These are phyloP conservation scores for Parietaria judaica DNA, from an alignment of 306 rosid genomes.

Conservation along the genomic window DNA sequence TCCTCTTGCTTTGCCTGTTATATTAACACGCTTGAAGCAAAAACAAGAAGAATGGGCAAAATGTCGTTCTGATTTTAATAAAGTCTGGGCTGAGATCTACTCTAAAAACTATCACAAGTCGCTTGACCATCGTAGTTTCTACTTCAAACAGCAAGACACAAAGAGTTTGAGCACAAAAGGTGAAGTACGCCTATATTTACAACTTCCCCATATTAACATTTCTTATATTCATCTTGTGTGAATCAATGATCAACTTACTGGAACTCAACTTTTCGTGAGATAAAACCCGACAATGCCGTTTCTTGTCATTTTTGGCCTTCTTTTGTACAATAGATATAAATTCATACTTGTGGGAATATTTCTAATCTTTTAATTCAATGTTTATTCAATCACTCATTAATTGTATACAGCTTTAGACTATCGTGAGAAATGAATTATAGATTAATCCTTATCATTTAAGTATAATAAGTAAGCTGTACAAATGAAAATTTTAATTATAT, in stretches of 20 bases:
- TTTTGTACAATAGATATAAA: not conserved
- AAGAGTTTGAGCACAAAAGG: constrained; percentile 96
- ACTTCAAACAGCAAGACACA: constrained; percentile 96
- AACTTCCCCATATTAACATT: no score
- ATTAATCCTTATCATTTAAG: no score
- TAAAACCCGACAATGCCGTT: not conserved
- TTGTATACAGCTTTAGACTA: no score
- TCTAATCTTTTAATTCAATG: no score
- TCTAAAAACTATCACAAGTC: constrained; percentile 95
- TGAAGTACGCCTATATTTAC: constrained; percentile 18
- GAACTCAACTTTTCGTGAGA: not conserved
- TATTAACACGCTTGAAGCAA: constrained; percentile 88
- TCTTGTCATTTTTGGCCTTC: not conserved
- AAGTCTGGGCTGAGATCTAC: constrained; percentile 99
- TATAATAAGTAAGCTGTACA: no score
- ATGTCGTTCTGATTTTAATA: constrained; percentile 88
- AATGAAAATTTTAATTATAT: no score
- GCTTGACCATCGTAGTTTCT: constrained; percentile 99
- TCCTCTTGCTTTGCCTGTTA: constrained; percentile 85
- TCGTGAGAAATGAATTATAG: no score
- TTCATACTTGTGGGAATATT: not conserved
- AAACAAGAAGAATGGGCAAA: constrained; percentile 98
- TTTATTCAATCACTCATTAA: no score
- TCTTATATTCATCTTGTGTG: not conserved
- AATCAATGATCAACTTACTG: not conserved